Evolutionary conservation across 345 rosid genomes (phyloP).

Genomic region (Arabis alpina): DNA sequence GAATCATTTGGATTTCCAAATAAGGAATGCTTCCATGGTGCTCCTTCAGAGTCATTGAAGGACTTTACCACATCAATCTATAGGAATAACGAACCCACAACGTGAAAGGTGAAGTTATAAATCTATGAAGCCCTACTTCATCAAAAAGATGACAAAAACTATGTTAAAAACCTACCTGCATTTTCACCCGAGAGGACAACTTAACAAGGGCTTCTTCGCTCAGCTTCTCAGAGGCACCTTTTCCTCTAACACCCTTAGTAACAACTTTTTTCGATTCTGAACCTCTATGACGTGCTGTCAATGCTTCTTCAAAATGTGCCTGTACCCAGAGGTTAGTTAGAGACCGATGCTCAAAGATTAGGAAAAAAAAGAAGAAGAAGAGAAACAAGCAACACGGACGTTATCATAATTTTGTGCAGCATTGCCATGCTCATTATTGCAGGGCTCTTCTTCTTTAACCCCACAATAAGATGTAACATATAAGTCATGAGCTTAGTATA

Average conservation of each 20-base stretch:
- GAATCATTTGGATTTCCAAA: slow-evolving; percentile 96
- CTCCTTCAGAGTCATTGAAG: slow-evolving; percentile 77
- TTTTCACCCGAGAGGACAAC: slow-evolving; percentile 80
- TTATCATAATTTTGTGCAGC: slow-evolving; percentile 15
- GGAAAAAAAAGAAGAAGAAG: background rate
- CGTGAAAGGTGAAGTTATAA: slow-evolving; percentile 22
- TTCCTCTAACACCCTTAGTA: slow-evolving; percentile 74
- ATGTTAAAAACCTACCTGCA: slow-evolving; percentile 60
- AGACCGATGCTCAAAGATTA: slow-evolving; percentile 5
- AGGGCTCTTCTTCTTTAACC: slow-evolving; percentile 4
- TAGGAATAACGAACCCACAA: slow-evolving; percentile 20
- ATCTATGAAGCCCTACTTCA: slow-evolving; percentile 12
- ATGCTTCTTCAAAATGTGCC: slow-evolving; percentile 95
- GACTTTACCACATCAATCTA: slow-evolving; percentile 91
- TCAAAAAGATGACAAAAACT: slow-evolving; percentile 14
- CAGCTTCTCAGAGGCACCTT: slow-evolving; percentile 76
- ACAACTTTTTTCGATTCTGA: slow-evolving; percentile 71
- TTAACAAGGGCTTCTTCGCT: slow-evolving; percentile 87
- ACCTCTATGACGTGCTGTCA: slow-evolving; percentile 79
- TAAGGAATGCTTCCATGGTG: slow-evolving; percentile 90
- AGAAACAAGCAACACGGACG: background rate
- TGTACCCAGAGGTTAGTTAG: slow-evolving; percentile 45
- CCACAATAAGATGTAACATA: slow-evolving; percentile 11
- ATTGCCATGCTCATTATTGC: slow-evolving; percentile 10
- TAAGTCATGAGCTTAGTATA: slow-evolving; percentile 8